Base-by-base conservation (phyloP, 257 asterid species). In the Solanum arcanum region DNA sequence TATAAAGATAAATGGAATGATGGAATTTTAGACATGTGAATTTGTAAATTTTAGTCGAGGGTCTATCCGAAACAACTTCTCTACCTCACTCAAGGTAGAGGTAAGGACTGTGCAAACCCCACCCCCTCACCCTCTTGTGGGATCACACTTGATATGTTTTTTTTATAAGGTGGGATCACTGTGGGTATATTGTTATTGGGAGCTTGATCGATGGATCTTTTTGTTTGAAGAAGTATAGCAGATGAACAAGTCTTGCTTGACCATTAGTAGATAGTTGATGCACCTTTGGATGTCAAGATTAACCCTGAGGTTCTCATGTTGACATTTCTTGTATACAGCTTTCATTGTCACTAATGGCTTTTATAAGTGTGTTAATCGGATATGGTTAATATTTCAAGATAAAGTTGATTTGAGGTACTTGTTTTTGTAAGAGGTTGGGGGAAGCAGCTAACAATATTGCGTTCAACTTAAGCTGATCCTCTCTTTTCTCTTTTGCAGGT, bases 401-500 rank as follows among this genome's bases (percentile, higher is more conserved):
- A 80, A 80, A 47, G 39, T 52, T 62, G 37, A 49, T 80, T 80
- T 80, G 44, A 49, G 69, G 42, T 27, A 9, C 44, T 80, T 80
- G 27, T 80, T 47, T 29, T 80, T 80, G 69, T 42, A 47, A 47
- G 85, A 47, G 85, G 42, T 16, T 49, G 7, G 29, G 42, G 31
- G 46, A 80, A 49, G 85, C 44, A 80, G 42, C 62, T 47, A 47
- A 49, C 39, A 20, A 49, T 47, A 31, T 80, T 29, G 29, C 11
- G 10, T 25, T 80, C 68, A 80, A 46, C 39, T 80, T 90, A 86
- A 49, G 69, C 85, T 80, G 85, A 80, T 47, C 29, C 69, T 80
- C 42, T 33, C 68, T 80, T 89, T 84, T 83, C n/a, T 88, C 72
- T 44, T 87, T 87, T 83, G 87, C 93, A 97, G 99, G 98, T 94